Evolutionary conservation across 192 early-diverging fungal genomes (phyloP).

Genomic region (Cladochytrium replicatum): DNA sequence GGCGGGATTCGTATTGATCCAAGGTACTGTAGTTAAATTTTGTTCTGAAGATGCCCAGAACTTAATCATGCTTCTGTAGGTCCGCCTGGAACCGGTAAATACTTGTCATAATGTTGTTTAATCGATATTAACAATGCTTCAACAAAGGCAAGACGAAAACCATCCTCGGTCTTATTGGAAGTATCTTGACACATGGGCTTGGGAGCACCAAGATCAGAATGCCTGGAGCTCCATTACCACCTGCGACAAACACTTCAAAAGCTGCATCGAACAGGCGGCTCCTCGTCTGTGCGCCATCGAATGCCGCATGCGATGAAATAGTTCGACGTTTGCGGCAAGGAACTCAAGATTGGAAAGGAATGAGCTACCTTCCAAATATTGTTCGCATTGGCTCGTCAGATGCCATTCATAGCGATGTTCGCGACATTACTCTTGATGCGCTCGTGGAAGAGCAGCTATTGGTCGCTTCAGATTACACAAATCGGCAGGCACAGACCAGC

Average conservation of each 20-base stretch:
- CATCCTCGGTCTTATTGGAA: conserved; percentile 72
- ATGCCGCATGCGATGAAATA: conserved; percentile 95
- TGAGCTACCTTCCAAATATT: conserved; percentile 53
- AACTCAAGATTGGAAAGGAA: conserved; percentile 48
- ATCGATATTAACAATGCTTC: no score
- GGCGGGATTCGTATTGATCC: conserved; percentile 79
- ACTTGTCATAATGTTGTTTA: conserved; percentile 8
- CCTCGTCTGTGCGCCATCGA: conserved; percentile 89
- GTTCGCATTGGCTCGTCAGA: conserved; percentile 74
- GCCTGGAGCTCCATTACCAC: conserved; percentile 14
- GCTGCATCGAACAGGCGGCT: conserved; percentile 45
- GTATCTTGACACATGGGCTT: conserved; percentile 34
- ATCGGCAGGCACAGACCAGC: not conserved
- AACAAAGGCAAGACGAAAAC: conserved; percentile 84
- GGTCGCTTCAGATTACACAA: conserved; percentile 9
- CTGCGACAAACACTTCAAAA: conserved; percentile 4
- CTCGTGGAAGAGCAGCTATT: conserved; percentile 21
- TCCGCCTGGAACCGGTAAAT: conserved; percentile 45
- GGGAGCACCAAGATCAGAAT: not conserved
- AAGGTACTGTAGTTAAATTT: conserved; percentile 45
- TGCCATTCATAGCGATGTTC: conserved; percentile 59
- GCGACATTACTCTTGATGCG: conserved; percentile 50
- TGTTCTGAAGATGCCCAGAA: not conserved
- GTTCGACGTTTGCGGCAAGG: conserved; percentile 74
- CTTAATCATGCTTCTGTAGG: conserved; percentile 14